phyloP scores from a whole-genome alignment of 139 green algal genomes.

The Closterium sp. region DNA sequence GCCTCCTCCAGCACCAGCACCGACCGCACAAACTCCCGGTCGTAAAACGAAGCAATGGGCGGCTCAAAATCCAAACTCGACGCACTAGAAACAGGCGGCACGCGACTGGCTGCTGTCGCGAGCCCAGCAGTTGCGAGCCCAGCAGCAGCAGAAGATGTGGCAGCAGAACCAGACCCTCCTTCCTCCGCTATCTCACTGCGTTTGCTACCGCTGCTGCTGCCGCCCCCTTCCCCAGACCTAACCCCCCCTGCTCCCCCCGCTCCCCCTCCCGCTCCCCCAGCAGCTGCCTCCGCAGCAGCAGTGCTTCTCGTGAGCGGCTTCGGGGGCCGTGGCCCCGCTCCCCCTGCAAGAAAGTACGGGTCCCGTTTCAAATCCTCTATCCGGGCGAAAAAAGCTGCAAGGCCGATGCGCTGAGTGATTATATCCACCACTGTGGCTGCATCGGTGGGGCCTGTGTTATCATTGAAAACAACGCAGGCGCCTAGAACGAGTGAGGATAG shows the following conservation, averaged over 20 bases:
- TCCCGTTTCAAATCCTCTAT: constrained; percentile 54
- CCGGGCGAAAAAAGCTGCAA: constrained; percentile 56
- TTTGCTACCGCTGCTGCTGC: constrained; percentile 2
- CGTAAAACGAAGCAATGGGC: constrained; percentile 28
- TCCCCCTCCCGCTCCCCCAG: constrained; percentile 4
- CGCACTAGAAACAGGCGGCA: too few species aligned
- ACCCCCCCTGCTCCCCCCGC: not conserved
- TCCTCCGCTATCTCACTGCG: not conserved
- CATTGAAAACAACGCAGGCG: constrained; percentile 63
- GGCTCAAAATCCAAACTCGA: not conserved
- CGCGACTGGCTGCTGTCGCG: not conserved
- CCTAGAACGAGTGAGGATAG: constrained; percentile 72
- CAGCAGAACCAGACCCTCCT: not conserved
- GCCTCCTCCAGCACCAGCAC: constrained; percentile 17
- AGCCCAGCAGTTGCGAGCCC: not conserved
- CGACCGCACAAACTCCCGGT: constrained; percentile 25
- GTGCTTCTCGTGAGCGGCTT: constrained; percentile 58
- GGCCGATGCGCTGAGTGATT: constrained; percentile 53
- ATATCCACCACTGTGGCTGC: constrained; percentile 63
- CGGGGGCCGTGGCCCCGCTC: constrained; percentile 17
- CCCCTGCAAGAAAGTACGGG: constrained; percentile 40
- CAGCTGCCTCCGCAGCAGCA: constrained; percentile 44
- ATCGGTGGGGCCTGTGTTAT: constrained; percentile 7
- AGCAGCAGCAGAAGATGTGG: not conserved
- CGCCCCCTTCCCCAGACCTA: not conserved